These are phyloP conservation scores for Aspergillus diversus DNA, from an alignment of 495 filamentous ascomycete genomes.

Conservation along the genomic window DNA sequence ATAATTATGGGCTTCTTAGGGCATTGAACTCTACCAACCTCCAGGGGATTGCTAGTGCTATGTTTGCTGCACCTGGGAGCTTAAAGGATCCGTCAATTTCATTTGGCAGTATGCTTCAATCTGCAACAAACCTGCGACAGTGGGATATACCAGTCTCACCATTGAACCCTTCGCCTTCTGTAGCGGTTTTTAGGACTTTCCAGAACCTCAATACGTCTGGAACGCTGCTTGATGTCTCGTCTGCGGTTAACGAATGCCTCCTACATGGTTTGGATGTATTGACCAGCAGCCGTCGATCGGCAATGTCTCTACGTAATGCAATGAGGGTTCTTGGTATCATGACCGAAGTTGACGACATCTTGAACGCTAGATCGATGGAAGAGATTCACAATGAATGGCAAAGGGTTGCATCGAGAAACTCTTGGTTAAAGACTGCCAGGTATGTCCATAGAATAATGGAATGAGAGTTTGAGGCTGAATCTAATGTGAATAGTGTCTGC, in stretches of 20 bases:
- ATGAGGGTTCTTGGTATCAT: constrained; percentile 76
- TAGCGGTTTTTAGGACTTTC: constrained; percentile 76
- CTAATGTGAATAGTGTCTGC: constrained; percentile 60
- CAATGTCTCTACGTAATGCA: constrained; percentile 61
- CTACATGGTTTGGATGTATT: constrained; percentile 63
- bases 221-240: constrained; percentile 52
- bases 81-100: constrained; percentile 42
- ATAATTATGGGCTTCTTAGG: constrained; percentile 45
- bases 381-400: constrained; percentile 65
- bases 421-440: constrained; percentile 80
- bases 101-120: constrained; percentile 71
- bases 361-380: constrained; percentile 59
- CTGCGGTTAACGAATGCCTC: constrained; percentile 66
- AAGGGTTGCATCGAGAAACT: constrained; percentile 64
- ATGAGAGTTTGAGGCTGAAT: constrained; percentile 14
- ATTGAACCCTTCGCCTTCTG: constrained; percentile 60
- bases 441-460: constrained; percentile 41
- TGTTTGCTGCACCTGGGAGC: constrained; percentile 35
- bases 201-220: constrained; percentile 73
- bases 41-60: constrained; percentile 52
- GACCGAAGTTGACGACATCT: constrained; percentile 78
- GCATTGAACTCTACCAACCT: constrained; percentile 52
- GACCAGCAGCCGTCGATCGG: constrained; percentile 56
- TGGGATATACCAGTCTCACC: constrained; percentile 86
- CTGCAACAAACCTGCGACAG: constrained; percentile 85